Base-by-base conservation (phyloP, 768 basidiomycete species). In the Chalciporus chontae region DNA sequence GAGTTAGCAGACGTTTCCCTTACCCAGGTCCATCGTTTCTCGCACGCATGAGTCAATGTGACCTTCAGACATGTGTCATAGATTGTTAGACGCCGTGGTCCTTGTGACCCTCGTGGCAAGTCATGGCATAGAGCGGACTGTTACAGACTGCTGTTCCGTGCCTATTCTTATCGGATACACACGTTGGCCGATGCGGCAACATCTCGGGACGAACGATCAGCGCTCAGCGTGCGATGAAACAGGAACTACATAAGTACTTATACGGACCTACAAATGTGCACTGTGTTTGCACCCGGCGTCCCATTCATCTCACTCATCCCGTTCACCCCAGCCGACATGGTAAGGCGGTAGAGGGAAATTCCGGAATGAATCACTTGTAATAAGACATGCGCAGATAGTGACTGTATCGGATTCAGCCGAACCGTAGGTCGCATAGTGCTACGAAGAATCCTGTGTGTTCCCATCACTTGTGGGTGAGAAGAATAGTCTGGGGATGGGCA, bases 81-180 rank as follows among this genome's bases (percentile, higher is more conserved):
- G 19, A 31, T 37, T 26, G n/a, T 29, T 9, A 31, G 18, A 31
- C 13, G 29, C 42, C 23, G n/a, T 18, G 26, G 11, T 15, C n/a
- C 40, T 38, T 13, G 27, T 43, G 36, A 40, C 14, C 18, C 32
- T 38, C n/a, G 21, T 32, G 23, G 52, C 36, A 36, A 31, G 32
- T 19, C n/a, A 27, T n/a, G 17, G 32, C 32, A n/a, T 42, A 23
- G 42, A n/a, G 43, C 21, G 34, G 17, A 43, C 9, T 32, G 29
- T 13, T 21, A 10, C 4, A 21, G 21, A 21, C 21, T 21, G 21
- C 21, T 21, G 4, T 21, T 21, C 21, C 27, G 27, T 17, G 24
- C n/a, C 15, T 36, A 17, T 29, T 38, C 50, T 43, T 47, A 48
- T 56, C 43, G 15, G 39, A 18, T n/a, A n/a, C 31, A 17, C 29